phyloP scores from a whole-genome alignment of 202 grass and related monocot species.

The Bolboschoenoplectus hybrid region DNA sequence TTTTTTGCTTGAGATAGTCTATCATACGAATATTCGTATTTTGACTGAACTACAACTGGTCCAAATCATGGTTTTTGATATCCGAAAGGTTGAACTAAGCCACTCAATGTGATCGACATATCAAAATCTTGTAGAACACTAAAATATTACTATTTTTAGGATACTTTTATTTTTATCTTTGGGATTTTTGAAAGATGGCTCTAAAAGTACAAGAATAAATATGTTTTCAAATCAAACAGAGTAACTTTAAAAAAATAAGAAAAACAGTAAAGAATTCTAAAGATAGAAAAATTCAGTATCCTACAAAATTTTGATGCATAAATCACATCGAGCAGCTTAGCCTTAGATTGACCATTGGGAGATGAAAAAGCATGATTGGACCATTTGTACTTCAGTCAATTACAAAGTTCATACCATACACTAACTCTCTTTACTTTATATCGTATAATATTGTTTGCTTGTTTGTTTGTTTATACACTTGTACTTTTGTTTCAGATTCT shows the following conservation, averaged over 20 bases:
- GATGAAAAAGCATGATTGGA: neutral
- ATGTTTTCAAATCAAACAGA: neutral
- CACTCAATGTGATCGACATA: neutral
- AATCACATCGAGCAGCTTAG: neutral
- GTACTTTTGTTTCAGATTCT: slow-evolving; percentile 14
- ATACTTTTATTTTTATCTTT: neutral
- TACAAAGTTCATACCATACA: neutral
- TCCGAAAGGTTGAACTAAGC: neutral
- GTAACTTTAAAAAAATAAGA: neutral
- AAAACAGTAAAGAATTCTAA: neutral
- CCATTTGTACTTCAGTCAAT: neutral
- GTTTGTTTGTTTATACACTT: neutral
- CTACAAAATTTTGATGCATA: neutral
- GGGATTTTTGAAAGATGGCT: slow-evolving; percentile 9
- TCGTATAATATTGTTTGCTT: neutral
- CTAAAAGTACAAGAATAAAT: neutral
- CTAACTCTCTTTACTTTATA: neutral
- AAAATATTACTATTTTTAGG: neutral
- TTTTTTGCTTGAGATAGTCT: neutral
- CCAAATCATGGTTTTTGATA: neutral
- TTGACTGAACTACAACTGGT: neutral
- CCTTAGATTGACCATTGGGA: neutral
- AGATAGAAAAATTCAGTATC: neutral
- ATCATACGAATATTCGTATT: neutral
- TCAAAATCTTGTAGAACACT: neutral